Conservation (phyloP, 371 early-diverging fungal species). For the Mortierella sp. region DNA sequence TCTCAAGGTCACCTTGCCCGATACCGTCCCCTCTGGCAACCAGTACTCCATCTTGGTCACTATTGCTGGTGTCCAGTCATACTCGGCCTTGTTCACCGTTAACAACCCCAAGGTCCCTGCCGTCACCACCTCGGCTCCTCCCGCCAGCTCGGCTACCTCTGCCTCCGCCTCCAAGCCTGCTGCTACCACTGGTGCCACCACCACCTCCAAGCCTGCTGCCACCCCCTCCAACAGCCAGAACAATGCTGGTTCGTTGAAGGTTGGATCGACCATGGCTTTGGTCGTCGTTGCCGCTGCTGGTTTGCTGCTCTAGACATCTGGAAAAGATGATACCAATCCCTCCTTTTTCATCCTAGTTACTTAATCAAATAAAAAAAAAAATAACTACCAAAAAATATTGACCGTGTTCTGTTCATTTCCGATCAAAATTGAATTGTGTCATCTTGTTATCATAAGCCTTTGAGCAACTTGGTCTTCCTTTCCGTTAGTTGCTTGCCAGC, state of each 20-base stretch:
- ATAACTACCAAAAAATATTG: no score
- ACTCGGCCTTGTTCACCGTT: conserved; percentile 46
- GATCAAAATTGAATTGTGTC: no score
- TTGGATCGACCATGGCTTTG: conserved; percentile 41
- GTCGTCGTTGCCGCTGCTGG: conserved; percentile 42
- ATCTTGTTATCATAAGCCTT: no score
- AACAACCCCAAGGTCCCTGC: conserved; percentile 17
- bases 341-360: no score
- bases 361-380: no score
- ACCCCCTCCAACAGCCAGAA: conserved; percentile 6
- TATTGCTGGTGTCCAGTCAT: conserved; percentile 17
- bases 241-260: conserved; percentile 41
- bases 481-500: no score
- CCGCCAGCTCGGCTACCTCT: conserved; percentile 3
- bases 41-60: conserved; percentile 38
- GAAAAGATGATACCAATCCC: no score
- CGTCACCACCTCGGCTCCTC: conserved; percentile 4
- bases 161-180: conserved; percentile 4
- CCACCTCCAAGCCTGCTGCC: conserved; percentile 4
- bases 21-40: conserved; percentile 19
- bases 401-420: no score
- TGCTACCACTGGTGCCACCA: background rate
- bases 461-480: no score
- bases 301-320: conserved; percentile 27
- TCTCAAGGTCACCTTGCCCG: conserved; percentile 19